phyloP scores from a whole-genome alignment of 345 rosid species.

The Eucalyptus pauciflora region DNA sequence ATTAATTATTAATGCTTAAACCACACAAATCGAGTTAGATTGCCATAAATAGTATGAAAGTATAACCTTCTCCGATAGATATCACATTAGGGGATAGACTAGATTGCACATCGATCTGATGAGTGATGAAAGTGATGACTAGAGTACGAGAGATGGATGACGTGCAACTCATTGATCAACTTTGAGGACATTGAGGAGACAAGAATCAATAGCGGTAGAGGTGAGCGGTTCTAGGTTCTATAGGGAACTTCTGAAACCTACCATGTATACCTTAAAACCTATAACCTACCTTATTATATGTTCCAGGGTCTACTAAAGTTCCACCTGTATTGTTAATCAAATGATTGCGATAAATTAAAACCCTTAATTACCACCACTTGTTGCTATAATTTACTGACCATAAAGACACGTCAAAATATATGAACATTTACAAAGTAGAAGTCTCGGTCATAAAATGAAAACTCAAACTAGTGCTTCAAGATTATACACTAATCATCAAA shows the following conservation, averaged over 20 bases:
- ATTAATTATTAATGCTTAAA: too few relatives aligned
- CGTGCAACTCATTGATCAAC: neutral
- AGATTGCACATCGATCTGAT: neutral
- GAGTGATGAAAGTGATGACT: neutral
- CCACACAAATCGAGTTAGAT: neutral
- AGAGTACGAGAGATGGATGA: neutral
- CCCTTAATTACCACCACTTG: too few relatives aligned
- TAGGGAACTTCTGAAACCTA: too few relatives aligned
- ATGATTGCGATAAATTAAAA: fast-evolving
- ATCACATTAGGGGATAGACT: neutral
- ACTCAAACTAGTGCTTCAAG: too few relatives aligned
- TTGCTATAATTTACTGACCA: fast-evolving
- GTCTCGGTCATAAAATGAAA: too few relatives aligned
- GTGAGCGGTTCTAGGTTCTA: too few relatives aligned
- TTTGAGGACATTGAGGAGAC: neutral
- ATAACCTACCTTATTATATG: fast-evolving
- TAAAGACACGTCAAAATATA: too few relatives aligned
- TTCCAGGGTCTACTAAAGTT: too few relatives aligned
- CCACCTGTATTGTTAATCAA: too few relatives aligned
- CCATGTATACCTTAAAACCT: too few relatives aligned
- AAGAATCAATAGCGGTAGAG: neutral
- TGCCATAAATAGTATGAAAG: neutral
- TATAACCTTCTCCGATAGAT: neutral
- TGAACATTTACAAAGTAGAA: too few relatives aligned
- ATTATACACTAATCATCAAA: too few relatives aligned